phyloP scores from a whole-genome alignment of 139 green algal species.

The Astrephomene gubernaculifera region DNA sequence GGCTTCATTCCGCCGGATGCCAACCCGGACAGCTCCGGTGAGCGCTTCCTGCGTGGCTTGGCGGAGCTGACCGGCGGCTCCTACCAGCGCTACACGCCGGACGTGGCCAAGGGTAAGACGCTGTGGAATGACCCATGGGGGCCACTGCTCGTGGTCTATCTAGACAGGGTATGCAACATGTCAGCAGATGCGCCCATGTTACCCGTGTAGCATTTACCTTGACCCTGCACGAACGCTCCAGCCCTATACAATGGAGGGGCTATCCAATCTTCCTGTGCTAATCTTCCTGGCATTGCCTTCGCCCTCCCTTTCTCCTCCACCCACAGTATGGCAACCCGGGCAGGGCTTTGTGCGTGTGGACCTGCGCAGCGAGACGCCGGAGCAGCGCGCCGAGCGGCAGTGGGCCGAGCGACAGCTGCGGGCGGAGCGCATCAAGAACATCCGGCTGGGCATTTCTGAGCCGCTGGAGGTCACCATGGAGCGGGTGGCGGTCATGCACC shows the following conservation, averaged over 20 bases:
- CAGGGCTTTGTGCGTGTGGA: slow-evolving; percentile 54
- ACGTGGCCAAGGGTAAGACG: slow-evolving; percentile 10
- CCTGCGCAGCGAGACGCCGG: slow-evolving; percentile 39
- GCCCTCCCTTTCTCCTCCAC: no score
- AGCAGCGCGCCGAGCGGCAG: slow-evolving; percentile 50
- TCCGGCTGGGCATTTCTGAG: slow-evolving; percentile 54
- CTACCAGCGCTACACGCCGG: slow-evolving; percentile 61
- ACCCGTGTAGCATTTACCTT: no score
- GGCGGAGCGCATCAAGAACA: slow-evolving; percentile 58
- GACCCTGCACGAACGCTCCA: no score
- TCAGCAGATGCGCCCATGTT: no score
- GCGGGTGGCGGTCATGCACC: slow-evolving; percentile 49
- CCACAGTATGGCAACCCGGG: slow-evolving; percentile 48
- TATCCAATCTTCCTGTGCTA: no score
- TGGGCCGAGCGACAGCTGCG: slow-evolving; percentile 67
- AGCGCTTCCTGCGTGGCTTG: slow-evolving; percentile 66
- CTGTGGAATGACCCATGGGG: no score
- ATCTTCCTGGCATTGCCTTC: no score
- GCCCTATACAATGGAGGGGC: no score
- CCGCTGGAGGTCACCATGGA: slow-evolving; percentile 57
- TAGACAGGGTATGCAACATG: no score
- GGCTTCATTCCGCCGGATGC: slow-evolving; percentile 66
- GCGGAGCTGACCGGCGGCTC: slow-evolving; percentile 61
- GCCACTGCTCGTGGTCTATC: no score
- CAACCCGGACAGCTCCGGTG: slow-evolving; percentile 46